phyloP scores from a whole-genome alignment of 1,284 basidiomycete genomes.

The Neonothopanus nambi region DNA sequence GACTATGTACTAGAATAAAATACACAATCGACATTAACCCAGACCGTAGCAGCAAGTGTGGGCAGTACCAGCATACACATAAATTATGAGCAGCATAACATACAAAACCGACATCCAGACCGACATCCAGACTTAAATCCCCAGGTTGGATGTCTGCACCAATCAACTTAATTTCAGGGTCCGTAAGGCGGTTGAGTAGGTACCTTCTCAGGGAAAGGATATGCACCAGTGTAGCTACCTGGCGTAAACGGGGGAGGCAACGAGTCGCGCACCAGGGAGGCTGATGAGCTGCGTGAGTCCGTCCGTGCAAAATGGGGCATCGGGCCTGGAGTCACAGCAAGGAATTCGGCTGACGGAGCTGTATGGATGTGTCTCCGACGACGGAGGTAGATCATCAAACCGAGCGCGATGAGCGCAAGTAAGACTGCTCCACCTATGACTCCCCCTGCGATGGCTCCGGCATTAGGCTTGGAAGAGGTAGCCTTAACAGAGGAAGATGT shows the following conservation, averaged over 20 bases:
- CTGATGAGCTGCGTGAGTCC: neutral
- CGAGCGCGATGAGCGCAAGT: conserved; percentile 27
- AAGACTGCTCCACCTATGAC: conserved; percentile 41
- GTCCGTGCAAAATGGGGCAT: neutral
- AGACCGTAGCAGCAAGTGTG: too few species aligned
- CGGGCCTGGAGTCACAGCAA: conserved; percentile 15
- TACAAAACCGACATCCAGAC: too few species aligned
- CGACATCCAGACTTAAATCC: too few species aligned
- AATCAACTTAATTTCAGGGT: neutral
- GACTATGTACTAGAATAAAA: too few species aligned
- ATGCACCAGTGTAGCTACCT: neutral
- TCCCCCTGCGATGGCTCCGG: conserved; percentile 43
- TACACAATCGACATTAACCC: too few species aligned
- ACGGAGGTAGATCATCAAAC: conserved; percentile 34
- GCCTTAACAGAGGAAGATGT: neutral
- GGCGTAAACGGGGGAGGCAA: conserved; percentile 1
- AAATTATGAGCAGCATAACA: too few species aligned
- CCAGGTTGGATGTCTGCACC: too few species aligned
- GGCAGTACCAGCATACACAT: too few species aligned
- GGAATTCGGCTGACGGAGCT: conserved; percentile 53
- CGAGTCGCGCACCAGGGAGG: too few species aligned
- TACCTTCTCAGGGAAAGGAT: conserved; percentile 9
- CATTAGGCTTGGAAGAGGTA: conserved; percentile 14
- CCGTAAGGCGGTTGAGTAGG: neutral
- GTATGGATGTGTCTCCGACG: conserved; percentile 35